Conservation (phyloP, 2,329 filamentous ascomycete genomes). For the Fusarium sp. region DNA sequence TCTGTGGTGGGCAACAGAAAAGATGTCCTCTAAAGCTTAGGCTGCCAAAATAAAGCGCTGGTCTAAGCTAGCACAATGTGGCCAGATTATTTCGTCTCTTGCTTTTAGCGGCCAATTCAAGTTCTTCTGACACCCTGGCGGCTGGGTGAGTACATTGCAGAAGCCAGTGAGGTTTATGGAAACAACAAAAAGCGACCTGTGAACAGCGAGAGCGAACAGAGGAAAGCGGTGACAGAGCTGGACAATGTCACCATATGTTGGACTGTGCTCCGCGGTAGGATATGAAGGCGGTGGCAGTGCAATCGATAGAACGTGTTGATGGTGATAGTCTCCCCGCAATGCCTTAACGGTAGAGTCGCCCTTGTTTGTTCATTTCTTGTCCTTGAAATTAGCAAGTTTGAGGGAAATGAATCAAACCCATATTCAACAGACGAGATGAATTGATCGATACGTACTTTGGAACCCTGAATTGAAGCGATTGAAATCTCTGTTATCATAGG, state of each 20-base stretch:
- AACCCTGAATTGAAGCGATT: neutral
- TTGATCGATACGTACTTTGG: neutral
- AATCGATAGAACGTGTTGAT: slow-evolving; percentile 23
- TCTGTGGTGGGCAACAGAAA: too few relatives aligned
- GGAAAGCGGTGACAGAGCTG: slow-evolving; percentile 4
- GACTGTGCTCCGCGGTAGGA: slow-evolving; percentile 29
- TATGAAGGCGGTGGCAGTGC: slow-evolving; percentile 40
- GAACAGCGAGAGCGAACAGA: neutral
- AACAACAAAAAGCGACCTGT: neutral
- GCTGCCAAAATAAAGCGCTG: too few relatives aligned
- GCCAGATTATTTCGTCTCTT: too few relatives aligned
- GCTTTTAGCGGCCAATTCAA: too few relatives aligned
- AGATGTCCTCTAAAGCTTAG: too few relatives aligned
- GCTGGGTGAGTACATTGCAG: too few relatives aligned
- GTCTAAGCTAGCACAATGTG: too few relatives aligned
- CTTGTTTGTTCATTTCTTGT: slow-evolving; percentile 32
- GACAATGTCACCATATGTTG: neutral
- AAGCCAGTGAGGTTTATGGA: neutral
- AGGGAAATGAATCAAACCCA: slow-evolving; percentile 25
- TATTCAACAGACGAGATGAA: slow-evolving; percentile 3
- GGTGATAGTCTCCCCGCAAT: slow-evolving; percentile 25
- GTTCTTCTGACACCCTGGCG: too few relatives aligned
- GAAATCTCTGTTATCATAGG: slow-evolving; percentile 9
- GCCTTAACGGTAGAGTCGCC: neutral
- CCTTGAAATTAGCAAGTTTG: slow-evolving; percentile 19